Evolutionary conservation across 805 yeast genomes (phyloP).

Genomic region (Yamadazyma takamatsuzukensis): DNA sequence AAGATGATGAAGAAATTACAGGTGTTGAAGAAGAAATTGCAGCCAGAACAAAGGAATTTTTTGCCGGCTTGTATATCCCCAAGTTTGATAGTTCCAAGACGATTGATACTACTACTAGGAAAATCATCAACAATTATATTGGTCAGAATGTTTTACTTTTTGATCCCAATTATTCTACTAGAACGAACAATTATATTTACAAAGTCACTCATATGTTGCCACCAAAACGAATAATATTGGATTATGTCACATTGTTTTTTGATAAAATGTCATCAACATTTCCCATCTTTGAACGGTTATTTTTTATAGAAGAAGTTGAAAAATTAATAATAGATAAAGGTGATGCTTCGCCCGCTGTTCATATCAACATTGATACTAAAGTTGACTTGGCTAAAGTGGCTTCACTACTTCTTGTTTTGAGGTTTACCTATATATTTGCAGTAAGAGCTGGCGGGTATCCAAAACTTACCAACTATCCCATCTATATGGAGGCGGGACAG

Average conservation of each 20-base stretch:
- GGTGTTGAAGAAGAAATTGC: constrained; percentile 2
- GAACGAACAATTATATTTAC: constrained; percentile 3
- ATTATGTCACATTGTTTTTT: constrained; percentile 54
- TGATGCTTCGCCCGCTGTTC: constrained; percentile 3
- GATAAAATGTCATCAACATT: constrained; percentile 54
- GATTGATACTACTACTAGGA: constrained; percentile 2
- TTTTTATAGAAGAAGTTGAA: constrained; percentile 36
- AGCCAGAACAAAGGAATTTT: constrained; percentile 6
- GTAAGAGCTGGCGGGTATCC: constrained; percentile 1
- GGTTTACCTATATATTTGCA: constrained; percentile 33
- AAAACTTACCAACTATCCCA: constrained; percentile 36
- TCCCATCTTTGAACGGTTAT: constrained; percentile 58
- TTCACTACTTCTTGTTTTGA: constrained; percentile 29
- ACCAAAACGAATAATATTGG: constrained; percentile 36
- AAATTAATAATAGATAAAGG: constrained; percentile 24
- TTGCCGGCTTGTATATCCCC: constrained; percentile 10
- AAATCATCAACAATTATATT: constrained; percentile 5
- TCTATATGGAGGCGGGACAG: constrained; percentile 34
- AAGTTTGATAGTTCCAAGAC: constrained; percentile 4
- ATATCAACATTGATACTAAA: constrained; percentile 6
- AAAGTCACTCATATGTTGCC: constrained; percentile 9
- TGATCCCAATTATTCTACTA: constrained; percentile 6
- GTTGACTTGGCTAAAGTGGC: constrained; percentile 31
- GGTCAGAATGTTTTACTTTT: constrained; percentile 1
- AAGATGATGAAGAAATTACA: constrained; percentile 1